phyloP scores from a whole-genome alignment of 2,329 filamentous ascomycete genomes.

The Aspergillus sergii region DNA sequence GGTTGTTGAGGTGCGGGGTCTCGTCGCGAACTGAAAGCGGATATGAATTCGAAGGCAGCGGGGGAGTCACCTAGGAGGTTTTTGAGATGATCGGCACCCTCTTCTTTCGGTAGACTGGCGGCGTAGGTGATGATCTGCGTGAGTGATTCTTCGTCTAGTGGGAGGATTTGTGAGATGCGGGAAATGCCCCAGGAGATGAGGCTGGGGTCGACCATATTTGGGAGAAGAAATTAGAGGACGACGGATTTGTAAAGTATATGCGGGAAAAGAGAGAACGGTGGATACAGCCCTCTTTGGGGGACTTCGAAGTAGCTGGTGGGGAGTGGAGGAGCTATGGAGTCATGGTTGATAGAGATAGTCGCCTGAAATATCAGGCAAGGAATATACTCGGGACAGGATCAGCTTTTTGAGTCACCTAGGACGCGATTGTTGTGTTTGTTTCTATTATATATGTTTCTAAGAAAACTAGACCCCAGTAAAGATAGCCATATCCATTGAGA shows the following conservation, averaged over 20 bases:
- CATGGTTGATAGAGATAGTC: conserved; percentile 7
- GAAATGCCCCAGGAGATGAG: conserved; percentile 61
- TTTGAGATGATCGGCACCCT: conserved; percentile 80
- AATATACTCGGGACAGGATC: neutral
- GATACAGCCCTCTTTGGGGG: neutral
- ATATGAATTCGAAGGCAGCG: conserved; percentile 71
- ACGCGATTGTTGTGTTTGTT: neutral
- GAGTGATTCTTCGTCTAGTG: conserved; percentile 81
- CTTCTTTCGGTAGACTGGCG: conserved; percentile 71
- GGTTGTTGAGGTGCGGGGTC: conserved; percentile 23
- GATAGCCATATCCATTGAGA: neutral
- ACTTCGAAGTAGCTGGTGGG: neutral
- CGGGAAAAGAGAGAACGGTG: neutral
- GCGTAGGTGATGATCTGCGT: conserved; percentile 84
- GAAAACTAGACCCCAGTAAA: neutral
- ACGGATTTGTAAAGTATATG: conserved; percentile 7
- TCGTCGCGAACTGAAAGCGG: conserved; percentile 71
- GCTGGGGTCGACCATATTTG: conserved; percentile 31
- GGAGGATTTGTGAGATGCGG: conserved; percentile 77
- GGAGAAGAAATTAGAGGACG: neutral
- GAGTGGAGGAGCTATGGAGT: conserved; percentile 7
- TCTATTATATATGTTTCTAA: neutral
- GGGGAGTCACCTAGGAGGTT: conserved; percentile 87
- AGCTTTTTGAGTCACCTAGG: neutral
- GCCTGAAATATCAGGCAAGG: conserved; percentile 18